Conservation (phyloP, 495 filamentous ascomycete species). For the Barbatosphaeria neglecta region DNA sequence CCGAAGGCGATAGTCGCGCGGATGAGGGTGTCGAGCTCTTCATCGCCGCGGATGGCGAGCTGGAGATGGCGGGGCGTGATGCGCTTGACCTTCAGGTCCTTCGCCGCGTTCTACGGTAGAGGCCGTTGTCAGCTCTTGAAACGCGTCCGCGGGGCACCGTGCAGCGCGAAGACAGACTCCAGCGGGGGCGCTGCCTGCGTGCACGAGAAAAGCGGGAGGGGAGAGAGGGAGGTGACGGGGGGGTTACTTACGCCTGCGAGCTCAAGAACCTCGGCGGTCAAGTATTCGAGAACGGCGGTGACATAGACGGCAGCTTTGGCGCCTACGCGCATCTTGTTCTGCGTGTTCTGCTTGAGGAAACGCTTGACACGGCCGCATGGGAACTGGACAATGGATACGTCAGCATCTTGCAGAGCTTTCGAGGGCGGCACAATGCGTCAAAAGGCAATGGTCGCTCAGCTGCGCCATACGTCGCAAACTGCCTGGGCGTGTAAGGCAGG, state of each 20-base stretch:
- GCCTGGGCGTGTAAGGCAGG: not conserved
- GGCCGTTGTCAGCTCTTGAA: conserved; percentile 3
- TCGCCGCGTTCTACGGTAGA: conserved; percentile 67
- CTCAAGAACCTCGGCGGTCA: conserved; percentile 97
- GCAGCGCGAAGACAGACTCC: not conserved
- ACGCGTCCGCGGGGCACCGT: not conserved
- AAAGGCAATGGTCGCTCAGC: not conserved
- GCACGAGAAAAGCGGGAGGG: not conserved
- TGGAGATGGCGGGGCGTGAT: conserved; percentile 97
- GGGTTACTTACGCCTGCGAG: conserved; percentile 62
- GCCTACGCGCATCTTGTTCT: conserved; percentile 99
- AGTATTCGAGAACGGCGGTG: conserved; percentile 93
- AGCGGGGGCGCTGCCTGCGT: not conserved
- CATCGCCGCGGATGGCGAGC: conserved; percentile 95
- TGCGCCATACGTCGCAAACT: not conserved
- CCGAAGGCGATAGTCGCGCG: conserved; percentile 96
- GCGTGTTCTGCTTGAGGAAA: conserved; percentile 97
- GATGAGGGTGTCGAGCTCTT: conserved; percentile 95
- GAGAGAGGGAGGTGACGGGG: conserved; percentile 3
- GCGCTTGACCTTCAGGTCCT: conserved; percentile 99
- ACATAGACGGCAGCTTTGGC: conserved; percentile 98
- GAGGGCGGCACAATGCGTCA: not conserved
- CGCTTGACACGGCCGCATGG: conserved; percentile 99
- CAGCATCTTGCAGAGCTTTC: conserved; percentile 9
- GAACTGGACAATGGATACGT: conserved; percentile 51